A percentile compares a stretch with the other conserved stretches of the same genome.
Conservation (phyloP, 148 eudicot species). For the Pouteria glomerata region DNA sequence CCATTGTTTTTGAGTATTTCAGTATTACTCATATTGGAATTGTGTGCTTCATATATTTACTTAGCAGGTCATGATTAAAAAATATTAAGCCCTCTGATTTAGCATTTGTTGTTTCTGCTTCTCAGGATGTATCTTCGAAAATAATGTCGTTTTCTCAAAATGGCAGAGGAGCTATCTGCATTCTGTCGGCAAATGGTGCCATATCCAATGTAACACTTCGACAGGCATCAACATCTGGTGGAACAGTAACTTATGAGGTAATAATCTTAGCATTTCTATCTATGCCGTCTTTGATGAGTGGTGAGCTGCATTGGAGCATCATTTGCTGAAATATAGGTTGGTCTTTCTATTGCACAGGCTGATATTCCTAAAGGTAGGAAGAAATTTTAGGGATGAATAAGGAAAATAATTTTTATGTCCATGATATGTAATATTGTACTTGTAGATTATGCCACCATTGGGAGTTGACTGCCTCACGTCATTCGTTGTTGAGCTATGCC, state of each 20-base stretch:
- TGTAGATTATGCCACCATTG: no score
- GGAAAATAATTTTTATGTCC: no score
- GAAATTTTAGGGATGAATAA: no score
- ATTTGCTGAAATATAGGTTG: not conserved
- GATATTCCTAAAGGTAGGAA: not conserved
- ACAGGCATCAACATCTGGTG: conserved; percentile 23
- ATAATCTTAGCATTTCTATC: not conserved
- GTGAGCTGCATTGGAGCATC: not conserved
- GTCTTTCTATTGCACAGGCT: not conserved
- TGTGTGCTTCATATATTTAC: not conserved
- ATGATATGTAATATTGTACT: no score
- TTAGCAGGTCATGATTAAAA: not conserved
- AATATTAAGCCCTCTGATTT: not conserved
- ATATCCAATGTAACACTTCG: conserved; percentile 28
- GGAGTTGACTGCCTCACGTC: no score
- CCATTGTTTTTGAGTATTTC: not conserved
- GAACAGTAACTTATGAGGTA: conserved; percentile 29
- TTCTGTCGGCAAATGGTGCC: no score
- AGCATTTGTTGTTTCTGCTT: conserved; percentile 1
- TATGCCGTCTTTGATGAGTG: not conserved
- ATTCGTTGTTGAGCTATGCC: not conserved
- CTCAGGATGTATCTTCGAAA: conserved; percentile 21
- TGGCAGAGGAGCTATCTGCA: conserved; percentile 6
- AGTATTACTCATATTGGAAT: not conserved
- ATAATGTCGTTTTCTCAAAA: conserved; percentile 23